Percentiles rank a stretch among this genome's conserved stretches.
phyloP scores from a whole-genome alignment of 257 asterid genomes.

The Jacaranda copaia region DNA sequence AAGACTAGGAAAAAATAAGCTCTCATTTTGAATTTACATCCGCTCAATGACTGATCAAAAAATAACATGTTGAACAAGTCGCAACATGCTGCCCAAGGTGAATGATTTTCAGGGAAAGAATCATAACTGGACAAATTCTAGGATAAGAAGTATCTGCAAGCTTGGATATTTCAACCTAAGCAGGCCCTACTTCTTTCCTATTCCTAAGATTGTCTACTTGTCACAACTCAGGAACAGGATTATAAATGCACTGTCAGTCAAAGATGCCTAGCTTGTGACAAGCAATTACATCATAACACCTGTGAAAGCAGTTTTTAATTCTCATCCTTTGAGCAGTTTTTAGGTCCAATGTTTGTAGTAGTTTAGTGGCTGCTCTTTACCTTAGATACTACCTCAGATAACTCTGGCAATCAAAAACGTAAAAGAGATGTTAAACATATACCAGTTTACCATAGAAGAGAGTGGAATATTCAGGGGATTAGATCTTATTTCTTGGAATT shows the following conservation, averaged over 20 bases:
- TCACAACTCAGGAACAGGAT: not conserved
- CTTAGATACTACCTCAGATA: too few relatives aligned
- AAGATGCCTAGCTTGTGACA: not conserved
- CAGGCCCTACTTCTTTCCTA: not conserved
- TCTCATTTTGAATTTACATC: not conserved
- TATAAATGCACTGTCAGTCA: not conserved
- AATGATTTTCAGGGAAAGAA: slow-evolving; percentile 11
- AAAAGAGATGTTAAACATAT: too few relatives aligned
- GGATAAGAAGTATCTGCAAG: not conserved
- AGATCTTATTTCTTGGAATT: too few relatives aligned
- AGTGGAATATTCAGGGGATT: too few relatives aligned
- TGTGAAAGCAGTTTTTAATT: too few relatives aligned
- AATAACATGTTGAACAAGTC: not conserved
- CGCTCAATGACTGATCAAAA: not conserved
- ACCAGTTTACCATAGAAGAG: too few relatives aligned
- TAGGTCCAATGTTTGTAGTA: too few relatives aligned
- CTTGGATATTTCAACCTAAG: not conserved
- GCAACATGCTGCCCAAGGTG: not conserved
- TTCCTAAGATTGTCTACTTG: slow-evolving; percentile 8
- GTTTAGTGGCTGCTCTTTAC: too few relatives aligned
- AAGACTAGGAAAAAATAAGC: not conserved
- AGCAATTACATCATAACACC: too few relatives aligned
- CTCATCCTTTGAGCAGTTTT: too few relatives aligned
- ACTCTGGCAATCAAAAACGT: too few relatives aligned
- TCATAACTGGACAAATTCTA: not conserved